Evolutionary conservation across 495 filamentous ascomycete species (phyloP).

Genomic region (Aspergillus leporis): DNA sequence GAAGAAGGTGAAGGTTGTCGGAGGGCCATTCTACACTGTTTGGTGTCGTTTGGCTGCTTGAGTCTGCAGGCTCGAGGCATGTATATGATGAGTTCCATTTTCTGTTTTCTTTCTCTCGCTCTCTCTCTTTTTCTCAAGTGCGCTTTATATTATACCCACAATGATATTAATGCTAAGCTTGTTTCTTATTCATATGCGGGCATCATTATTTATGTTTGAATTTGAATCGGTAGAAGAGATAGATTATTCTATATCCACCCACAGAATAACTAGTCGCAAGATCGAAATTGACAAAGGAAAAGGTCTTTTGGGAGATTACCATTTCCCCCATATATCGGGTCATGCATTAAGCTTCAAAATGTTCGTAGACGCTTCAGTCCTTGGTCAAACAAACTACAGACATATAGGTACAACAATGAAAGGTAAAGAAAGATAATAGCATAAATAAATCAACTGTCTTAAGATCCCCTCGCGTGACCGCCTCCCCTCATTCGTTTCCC

Average conservation of each 20-base stretch:
- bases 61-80: not conserved
- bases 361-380: constrained; percentile 1
- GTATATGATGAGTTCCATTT: not conserved
- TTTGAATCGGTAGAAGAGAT: not conserved
- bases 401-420: constrained; percentile 2
- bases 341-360: not conserved
- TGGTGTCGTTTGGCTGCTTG: not conserved
- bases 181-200: not conserved
- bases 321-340: not conserved
- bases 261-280: not conserved
- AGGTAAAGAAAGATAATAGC: constrained; percentile 15
- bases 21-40: too few species aligned
- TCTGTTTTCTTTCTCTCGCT: not conserved
- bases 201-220: not conserved
- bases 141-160: constrained; percentile 2
- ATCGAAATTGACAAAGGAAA: not conserved
- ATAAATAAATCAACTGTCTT: constrained; percentile 15
- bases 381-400: not conserved
- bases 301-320: not conserved
- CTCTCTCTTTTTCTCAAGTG: not conserved
- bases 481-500: constrained; percentile 58
- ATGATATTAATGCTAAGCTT: not conserved
- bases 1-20: constrained; percentile 31
- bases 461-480: constrained; percentile 39
- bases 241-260: not conserved